Evolutionary conservation across 2,329 filamentous ascomycete genomes (phyloP).

Genomic region (Chrysoporthe austroafricana): DNA sequence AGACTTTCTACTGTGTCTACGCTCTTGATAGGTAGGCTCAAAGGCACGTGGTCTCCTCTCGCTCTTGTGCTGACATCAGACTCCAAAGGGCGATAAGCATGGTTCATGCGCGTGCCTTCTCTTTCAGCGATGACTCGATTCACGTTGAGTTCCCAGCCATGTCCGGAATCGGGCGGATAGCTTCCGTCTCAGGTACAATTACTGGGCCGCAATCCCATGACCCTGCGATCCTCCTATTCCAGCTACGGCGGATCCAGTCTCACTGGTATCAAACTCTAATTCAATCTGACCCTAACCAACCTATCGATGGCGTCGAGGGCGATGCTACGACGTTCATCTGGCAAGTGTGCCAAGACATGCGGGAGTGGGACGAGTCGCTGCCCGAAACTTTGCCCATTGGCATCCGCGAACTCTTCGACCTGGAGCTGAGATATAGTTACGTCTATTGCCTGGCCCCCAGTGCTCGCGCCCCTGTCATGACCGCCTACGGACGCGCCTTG

Average conservation of each 20-base stretch:
- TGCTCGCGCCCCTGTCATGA: conserved; percentile 71
- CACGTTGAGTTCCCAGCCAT: conserved; percentile 76
- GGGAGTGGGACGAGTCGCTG: conserved; percentile 79
- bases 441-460: conserved; percentile 87
- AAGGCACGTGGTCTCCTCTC: no score
- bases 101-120: conserved; percentile 85
- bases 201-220: conserved; percentile 59
- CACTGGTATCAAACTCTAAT: conserved; percentile 89
- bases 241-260: conserved; percentile 83
- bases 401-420: conserved; percentile 77
- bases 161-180: conserved; percentile 46
- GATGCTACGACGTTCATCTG: conserved; percentile 75
- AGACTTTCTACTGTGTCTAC: conserved; percentile 90
- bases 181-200: conserved; percentile 47
- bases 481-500: conserved; percentile 75
- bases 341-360: conserved; percentile 76
- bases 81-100: conserved; percentile 76
- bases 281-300: conserved; percentile 69
- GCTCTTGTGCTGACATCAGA: conserved; percentile 31
- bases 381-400: conserved; percentile 66
- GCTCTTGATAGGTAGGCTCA: conserved; percentile 75
- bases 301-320: conserved; percentile 49
- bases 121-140: conserved; percentile 87
- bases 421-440: conserved; percentile 88
- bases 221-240: conserved; percentile 77